Evolutionary conservation across 2,329 filamentous ascomycete genomes (phyloP).

Genomic region (Xylaria sp.): DNA sequence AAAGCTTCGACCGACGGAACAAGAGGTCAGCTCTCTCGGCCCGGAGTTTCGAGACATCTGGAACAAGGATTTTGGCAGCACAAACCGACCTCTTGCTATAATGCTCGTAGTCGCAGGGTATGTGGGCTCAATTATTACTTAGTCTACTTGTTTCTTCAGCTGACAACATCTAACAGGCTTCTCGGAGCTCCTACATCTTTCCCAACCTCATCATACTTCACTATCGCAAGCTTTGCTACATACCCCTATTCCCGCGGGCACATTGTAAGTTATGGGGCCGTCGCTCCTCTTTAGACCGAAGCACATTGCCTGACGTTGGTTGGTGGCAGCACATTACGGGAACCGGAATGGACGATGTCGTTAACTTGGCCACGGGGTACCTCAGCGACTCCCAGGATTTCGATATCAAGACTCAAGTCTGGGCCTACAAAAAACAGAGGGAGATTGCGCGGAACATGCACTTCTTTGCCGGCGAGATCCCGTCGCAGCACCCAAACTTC

Average conservation of each 20-base stretch:
- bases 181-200: not conserved
- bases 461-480: conserved; percentile 50
- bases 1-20: conserved; percentile 4
- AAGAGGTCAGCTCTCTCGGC: conserved; percentile 1
- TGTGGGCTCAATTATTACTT: not conserved
- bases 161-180: not conserved
- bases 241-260: conserved; percentile 13
- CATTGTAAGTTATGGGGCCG: not conserved
- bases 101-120: conserved; percentile 1
- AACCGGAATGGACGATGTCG: conserved; percentile 39
- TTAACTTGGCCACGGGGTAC: conserved; percentile 60
- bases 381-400: conserved; percentile 49
- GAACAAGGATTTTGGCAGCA: conserved; percentile 3
- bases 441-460: conserved; percentile 60
- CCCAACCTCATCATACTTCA: conserved; percentile 1
- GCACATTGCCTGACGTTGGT: too few relatives aligned
- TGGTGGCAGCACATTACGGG: conserved; percentile 54
- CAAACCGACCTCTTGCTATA: not conserved
- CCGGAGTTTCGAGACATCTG: not conserved
- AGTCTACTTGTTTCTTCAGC: not conserved
- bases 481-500: conserved; percentile 48
- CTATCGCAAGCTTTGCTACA: not conserved
- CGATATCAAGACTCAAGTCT: conserved; percentile 59
- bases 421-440: conserved; percentile 65
- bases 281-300: too few relatives aligned